Evolutionary conservation across 2,329 filamentous ascomycete species (phyloP), one percentile per base, ranked within the genome.

Genomic region (Diaporthe amygdali): DNA sequence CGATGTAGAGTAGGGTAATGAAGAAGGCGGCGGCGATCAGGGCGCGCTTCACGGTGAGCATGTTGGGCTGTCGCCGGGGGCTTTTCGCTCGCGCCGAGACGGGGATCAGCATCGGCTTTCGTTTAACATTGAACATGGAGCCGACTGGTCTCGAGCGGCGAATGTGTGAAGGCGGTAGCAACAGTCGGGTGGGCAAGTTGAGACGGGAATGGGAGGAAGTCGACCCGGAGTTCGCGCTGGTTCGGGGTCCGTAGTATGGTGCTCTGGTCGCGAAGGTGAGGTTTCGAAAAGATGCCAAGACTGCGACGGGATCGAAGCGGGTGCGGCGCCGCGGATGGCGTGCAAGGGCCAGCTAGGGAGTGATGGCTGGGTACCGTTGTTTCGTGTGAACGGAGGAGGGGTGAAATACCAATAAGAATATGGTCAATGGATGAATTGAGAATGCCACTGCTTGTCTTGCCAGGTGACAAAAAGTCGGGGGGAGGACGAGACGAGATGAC

Each of bases 21-120:
- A 95, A 82, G 79, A 91, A 88, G 76, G 89, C 87, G 59, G 94
- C 93, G 69, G 92, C 88, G 76, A 94, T 84, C 74, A 97, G 81
- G 78, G 93, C 93, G 82, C 93, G 92, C 78, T 91, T 90, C 79
- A 93, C 94, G 78, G 93, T 93, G 80, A 95, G 88, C 94, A 97
- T 97, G 71, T 78, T 84, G 78, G 67, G 66, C 66, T 59, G 52
- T 68, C 52, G 64, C 30, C 46, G 61, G 32, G 55, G 66, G 30
- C 46, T 37, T 30, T 59, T 46, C 20, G 52, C 34, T 56, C 66
- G 41, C 66, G 52, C 66, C 66, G 52, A 55, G 46, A 56, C 55
- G 55, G 52, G 39, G 52, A 68, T 68, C 66, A 68, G 32, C 66
- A 55, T 59, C 52, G 52, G 66, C 22, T 68, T 39, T 47, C 66